Base-by-base conservation (phyloP, 768 basidiomycete genomes). In the Serendipita vermifera region DNA sequence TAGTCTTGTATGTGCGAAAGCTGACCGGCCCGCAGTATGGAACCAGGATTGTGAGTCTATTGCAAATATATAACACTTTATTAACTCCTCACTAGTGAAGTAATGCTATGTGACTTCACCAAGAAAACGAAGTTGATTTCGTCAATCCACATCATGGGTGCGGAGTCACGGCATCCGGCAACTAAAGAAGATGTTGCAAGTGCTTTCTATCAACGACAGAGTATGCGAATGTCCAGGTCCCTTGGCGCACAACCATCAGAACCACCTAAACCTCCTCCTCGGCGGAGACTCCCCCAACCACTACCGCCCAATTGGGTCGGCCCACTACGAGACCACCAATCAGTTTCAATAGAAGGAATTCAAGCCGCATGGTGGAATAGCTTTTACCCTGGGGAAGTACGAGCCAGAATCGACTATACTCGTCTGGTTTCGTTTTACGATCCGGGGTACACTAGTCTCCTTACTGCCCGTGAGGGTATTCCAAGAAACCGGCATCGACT, bases 361-460 rank as follows among this genome's bases (percentile, higher is more conserved):
- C 65, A 70, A 56, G 62, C 74, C 7, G 71, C 73, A 4, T 62
- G 63, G 26, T 73, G 71, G 74, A 70, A 74, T 55, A 71, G 75
- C 55, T 60, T 57, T 48, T 70, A 65, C 38, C 75, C 75, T 0
- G 75, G 74, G 32, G 75, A 76, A 26, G 66, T 68, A 1, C 74
- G 75, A 27, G 64, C 75, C n/a, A 58, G 66, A 20, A 64, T 75
- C 17, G 74, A 77, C 62, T 68, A 72, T 39, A 61, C 72, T 2
- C 66, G 71, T 13, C 57, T 72, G 13, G 59, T 76, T 15, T 73
- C 75, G 0, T 72, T 77, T 55, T 77, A 75, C 59, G 75, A 77
- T 58, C 65, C 65, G 2, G 55, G 54, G 0, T 63, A 72, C 5
- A 69, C 71, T 1, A 71, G 68, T 54, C 66, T 77, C 9, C 65